Base-by-base conservation (phyloP, 176 grass and related monocot species). In the Juncus inflexus region DNA sequence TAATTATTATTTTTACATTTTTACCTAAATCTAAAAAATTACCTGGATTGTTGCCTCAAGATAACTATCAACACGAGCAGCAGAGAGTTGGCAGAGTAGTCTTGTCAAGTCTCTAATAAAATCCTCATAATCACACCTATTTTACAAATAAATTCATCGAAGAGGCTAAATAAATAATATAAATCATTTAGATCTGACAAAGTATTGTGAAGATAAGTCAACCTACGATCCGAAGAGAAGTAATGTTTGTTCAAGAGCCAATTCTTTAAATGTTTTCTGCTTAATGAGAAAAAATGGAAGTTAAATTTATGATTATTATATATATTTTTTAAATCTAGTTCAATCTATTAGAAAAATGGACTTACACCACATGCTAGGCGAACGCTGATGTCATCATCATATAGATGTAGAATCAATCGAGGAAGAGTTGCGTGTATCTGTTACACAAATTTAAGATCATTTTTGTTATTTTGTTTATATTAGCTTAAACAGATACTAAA, bases 191-290 rank as follows among this genome's bases (percentile, higher is more conserved):
- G 19, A 28, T 28, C 38, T 35, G 74, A 64, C 15, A 53, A 81
- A 78, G 72, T 76, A 74, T 35, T 35, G 65, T 58, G 51, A 50
- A 80, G 73, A 87, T 81, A 83, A 66, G 85, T 81, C 81, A 67
- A 96, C 91, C 91, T 76, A 52, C 77, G 74, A 73, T 96, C 91
- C 15, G 91, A 96, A 68, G 77, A 78, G 57, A 96, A 96, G 66
- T 88, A 87, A 63, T 90, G 87, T 61, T 86, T 96, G 55, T 42
- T 83, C 62, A 96, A 74, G 81, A 0, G 70, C 87, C 67, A 96
- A 70, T 63, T 81, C 81, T 76, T 82, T 83, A 71, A 96, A 83
- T 53, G 91, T 91, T 62, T 83, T 91, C 87, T 96, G 79, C 74
- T 71, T 57, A 35, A 42, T 41, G 28, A 15, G 67, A 70, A n/a